Evolutionary conservation across 148 eudicot genomes (phyloP).

Genomic region (Amaranthus palmeri): DNA sequence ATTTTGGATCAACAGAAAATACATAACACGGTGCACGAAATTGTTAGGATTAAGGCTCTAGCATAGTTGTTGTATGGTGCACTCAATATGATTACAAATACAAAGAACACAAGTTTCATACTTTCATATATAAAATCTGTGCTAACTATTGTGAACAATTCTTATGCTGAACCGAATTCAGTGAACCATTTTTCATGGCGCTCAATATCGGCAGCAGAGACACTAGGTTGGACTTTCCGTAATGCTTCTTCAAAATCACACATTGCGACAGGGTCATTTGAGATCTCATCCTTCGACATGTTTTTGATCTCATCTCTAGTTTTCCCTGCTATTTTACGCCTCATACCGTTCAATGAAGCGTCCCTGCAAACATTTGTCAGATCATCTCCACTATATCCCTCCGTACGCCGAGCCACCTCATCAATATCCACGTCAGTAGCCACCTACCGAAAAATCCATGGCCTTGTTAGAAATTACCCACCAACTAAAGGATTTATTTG

Average conservation of each 20-base stretch:
- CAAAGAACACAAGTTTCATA: constrained; percentile 7
- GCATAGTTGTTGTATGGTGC: constrained; percentile 1
- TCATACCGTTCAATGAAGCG: constrained; percentile 96
- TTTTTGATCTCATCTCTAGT: constrained; percentile 91
- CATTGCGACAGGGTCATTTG: constrained; percentile 94
- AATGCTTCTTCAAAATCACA: constrained; percentile 93
- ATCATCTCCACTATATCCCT: constrained; percentile 99
- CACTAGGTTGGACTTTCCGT: constrained; percentile 89
- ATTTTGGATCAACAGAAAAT: background rate
- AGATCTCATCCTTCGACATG: constrained; percentile 94
- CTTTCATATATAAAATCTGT: background rate
- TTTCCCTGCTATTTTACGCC: constrained; percentile 93
- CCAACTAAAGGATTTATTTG: background rate
- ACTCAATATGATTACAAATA: constrained; percentile 12
- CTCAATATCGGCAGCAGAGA: constrained; percentile 83
- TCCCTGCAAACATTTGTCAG: constrained; percentile 91
- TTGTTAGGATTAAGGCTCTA: too few relatives aligned
- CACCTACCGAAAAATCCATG: constrained; percentile 35
- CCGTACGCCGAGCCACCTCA: constrained; percentile 80
- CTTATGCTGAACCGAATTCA: constrained; percentile 88
- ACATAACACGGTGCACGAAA: constrained; percentile 16
- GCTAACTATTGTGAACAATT: background rate
- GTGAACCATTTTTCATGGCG: constrained; percentile 86
- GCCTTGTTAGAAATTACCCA: background rate
- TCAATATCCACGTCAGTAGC: constrained; percentile 80